Conservation (phyloP, 306 rosid genomes). For the Cotoneaster glaucophyllus region DNA sequence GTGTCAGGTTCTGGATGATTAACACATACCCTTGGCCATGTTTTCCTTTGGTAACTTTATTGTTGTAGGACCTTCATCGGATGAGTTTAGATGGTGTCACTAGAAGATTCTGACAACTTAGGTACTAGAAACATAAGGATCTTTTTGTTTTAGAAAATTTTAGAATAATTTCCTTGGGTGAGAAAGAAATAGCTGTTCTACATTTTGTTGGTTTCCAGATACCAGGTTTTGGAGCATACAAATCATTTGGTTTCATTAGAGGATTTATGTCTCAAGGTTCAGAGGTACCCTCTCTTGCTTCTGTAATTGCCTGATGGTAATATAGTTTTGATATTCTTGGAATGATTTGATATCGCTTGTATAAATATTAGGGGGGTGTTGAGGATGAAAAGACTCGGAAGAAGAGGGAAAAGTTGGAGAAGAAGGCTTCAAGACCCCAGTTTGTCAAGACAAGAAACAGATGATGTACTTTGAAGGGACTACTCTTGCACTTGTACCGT, state of each 20-base stretch:
- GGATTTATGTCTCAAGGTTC: conserved; percentile 62
- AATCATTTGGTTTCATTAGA: conserved; percentile 68
- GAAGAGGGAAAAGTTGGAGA: conserved; percentile 96
- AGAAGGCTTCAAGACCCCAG: conserved; percentile 75
- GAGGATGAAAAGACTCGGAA: conserved; percentile 93
- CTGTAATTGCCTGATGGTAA: not conserved
- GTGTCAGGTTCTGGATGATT: not conserved
- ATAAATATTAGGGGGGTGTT: conserved; percentile 42
- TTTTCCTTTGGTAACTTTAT: not conserved
- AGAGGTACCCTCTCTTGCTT: conserved; percentile 40
- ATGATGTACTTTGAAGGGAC: conserved; percentile 22
- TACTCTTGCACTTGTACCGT: not conserved
- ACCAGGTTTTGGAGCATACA: conserved; percentile 81
- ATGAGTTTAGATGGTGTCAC: not conserved
- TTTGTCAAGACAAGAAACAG: conserved; percentile 66
- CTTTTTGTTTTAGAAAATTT: not conserved
- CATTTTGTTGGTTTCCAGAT: conserved; percentile 42
- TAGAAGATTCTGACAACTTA: not conserved
- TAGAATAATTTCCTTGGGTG: not conserved
- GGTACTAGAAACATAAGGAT: not conserved
- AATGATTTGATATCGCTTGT: conserved; percentile 2
- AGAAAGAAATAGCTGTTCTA: not conserved
- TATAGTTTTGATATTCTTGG: not conserved
- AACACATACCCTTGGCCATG: too few relatives aligned
- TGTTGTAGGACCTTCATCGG: not conserved